These are phyloP conservation scores for Neostapfia colusana DNA, from an alignment of 176 grass and related monocot genomes.

Conservation along the genomic window DNA sequence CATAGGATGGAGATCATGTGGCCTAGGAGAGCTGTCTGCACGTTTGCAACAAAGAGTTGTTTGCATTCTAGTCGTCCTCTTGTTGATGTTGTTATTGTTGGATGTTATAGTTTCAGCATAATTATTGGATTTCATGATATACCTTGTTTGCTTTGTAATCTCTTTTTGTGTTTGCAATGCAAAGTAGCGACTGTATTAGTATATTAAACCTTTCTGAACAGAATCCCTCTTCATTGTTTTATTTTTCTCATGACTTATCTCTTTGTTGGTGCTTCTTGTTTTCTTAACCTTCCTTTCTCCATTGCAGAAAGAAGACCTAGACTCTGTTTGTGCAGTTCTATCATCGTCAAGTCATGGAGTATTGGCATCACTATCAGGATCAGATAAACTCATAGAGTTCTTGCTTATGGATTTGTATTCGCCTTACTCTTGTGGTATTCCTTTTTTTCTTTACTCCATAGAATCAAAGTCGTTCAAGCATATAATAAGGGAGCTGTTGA, in stretches of 20 bases:
- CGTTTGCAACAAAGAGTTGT: too few species aligned
- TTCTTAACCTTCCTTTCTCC: slow-evolving; percentile 4
- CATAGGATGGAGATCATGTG: too few species aligned
- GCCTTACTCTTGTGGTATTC: slow-evolving; percentile 36
- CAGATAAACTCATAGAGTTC: slow-evolving; percentile 58
- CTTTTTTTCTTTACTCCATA: slow-evolving; percentile 22
- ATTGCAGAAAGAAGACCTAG: slow-evolving; percentile 54
- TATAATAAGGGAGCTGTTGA: not conserved
- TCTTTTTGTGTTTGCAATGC: not conserved
- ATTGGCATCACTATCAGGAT: slow-evolving; percentile 64
- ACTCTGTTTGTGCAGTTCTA: slow-evolving; percentile 53
- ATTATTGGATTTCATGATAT: not conserved
- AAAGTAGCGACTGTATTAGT: not conserved
- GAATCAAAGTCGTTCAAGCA: not conserved
- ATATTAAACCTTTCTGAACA: not conserved
- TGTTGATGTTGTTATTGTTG: not conserved
- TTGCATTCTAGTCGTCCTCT: too few species aligned
- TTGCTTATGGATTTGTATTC: slow-evolving; percentile 72
- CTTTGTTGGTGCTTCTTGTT: slow-evolving; percentile 31
- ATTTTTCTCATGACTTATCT: not conserved
- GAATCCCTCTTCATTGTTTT: not conserved
- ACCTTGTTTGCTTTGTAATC: slow-evolving; percentile 11
- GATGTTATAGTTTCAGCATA: not conserved
- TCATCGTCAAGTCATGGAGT: slow-evolving; percentile 63
- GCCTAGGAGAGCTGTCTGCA: too few species aligned